These are phyloP conservation scores for Pyrus hybrid DNA, from an alignment of 331 rosid species.

Conservation along the genomic window DNA sequence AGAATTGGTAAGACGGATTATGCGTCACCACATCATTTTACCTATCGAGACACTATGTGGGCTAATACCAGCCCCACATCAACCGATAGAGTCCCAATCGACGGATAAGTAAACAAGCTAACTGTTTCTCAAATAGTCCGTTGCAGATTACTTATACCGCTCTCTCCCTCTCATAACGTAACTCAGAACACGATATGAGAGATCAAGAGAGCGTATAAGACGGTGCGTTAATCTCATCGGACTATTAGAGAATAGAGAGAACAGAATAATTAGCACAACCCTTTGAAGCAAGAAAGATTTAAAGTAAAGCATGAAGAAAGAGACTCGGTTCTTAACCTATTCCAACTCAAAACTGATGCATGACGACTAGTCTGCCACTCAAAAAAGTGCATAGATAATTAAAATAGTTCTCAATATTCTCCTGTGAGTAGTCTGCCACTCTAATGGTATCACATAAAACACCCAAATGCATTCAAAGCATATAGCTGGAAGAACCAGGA, in stretches of 20 bases:
- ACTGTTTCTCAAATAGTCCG: no score
- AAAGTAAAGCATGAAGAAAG: neutral
- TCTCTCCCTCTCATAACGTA: no score
- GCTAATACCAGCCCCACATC: no score
- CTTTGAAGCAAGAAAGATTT: neutral
- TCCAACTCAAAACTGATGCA: conserved; percentile 56
- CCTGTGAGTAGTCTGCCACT: conserved; percentile 21
- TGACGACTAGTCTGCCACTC: conserved; percentile 24
- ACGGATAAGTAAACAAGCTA: no score
- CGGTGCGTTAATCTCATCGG: no score
- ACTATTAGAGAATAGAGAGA: neutral
- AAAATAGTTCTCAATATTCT: conserved; percentile 11
- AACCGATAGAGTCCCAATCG: no score
- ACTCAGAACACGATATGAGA: no score
- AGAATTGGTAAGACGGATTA: no score
- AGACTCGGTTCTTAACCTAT: conserved; percentile 16
- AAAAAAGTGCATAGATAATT: conserved; percentile 14
- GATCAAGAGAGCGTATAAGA: no score
- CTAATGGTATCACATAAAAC: conserved; percentile 12
- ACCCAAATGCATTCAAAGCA: conserved; percentile 10
- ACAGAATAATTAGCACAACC: neutral
- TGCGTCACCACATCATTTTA: no score
- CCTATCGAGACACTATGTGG: no score
- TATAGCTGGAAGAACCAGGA: conserved; percentile 3
- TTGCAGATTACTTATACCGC: no score